Base-by-base conservation (phyloP, 1,139 yeast genomes). In the Zhuliangozyma blackwelliae region DNA sequence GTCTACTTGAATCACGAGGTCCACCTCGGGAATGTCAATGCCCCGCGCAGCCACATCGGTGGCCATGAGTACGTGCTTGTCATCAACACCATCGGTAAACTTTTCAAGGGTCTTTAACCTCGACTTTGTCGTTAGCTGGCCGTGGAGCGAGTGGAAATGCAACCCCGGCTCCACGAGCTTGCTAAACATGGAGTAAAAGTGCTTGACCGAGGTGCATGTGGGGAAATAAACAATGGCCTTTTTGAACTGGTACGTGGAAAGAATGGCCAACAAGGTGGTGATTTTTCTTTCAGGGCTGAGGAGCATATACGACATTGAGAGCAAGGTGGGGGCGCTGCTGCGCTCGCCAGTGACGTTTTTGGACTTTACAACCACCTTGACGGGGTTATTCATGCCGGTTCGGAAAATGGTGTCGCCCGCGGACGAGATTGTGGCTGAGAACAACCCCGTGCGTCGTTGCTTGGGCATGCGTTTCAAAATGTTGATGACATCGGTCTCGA, bases 31-130 rank as follows among this genome's bases (percentile, higher is more conserved):
- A 25, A 89, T 79, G 64, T 90, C 97, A 25, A 90, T 77, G 30
- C 97, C 97, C 58, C 97, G 72, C 0, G 96, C 96, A 2, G 97
- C 96, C 20, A 84, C 90, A 64, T 84, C 94, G 0, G 94, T 84
- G 5, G 92, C 82, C 63, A 90, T 65, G 19, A 90, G 59, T 0
- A 89, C 76, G 5, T 59, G 52, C 20, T 67, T 51, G 26, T 61
- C 49, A 1, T 63, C 51, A 35, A 66, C 73, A 6, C 68, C 68
- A 6, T 69, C 69, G 1, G 79, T 61, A 51, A 89, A 90, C 25
- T 59, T 66, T 16, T 69, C 68, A 31, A 89, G 63, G 0, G 96
- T 84, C 54, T 77, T 84, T 41, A 84, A 64, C 48, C 97, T 69
- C 9, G 95, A 77, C 38, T 75, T 77, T 1, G 95, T 79, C 8